Evolutionary conservation across 768 basidiomycete species (phyloP).

Genomic region (Suillus subaureus): DNA sequence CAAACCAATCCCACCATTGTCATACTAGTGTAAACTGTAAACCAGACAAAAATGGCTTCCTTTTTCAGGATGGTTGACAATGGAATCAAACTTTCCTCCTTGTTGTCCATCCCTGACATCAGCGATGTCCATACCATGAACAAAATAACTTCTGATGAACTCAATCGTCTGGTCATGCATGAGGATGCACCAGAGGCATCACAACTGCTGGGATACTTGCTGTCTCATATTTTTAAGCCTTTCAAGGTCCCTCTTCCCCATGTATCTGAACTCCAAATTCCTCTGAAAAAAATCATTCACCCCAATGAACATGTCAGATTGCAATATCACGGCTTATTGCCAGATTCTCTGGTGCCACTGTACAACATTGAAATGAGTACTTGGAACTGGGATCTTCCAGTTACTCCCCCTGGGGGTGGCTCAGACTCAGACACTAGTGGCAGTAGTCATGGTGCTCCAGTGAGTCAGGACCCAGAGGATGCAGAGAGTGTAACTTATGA

Average conservation of each 20-base stretch:
- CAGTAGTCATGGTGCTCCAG: background rate
- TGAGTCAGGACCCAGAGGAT: background rate
- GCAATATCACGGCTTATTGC: background rate
- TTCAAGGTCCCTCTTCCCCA: background rate
- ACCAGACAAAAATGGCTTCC: too few relatives aligned
- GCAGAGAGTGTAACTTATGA: background rate
- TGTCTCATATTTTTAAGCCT: background rate
- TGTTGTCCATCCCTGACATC: too few relatives aligned
- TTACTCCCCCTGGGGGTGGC: background rate
- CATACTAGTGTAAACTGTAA: too few relatives aligned
- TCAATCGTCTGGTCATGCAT: background rate
- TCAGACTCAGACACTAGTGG: background rate
- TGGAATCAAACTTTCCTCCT: too few relatives aligned
- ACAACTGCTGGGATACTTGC: background rate
- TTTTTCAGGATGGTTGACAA: too few relatives aligned
- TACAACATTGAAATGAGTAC: background rate
- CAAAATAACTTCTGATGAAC: background rate
- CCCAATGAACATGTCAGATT: background rate
- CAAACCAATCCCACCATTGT: too few relatives aligned
- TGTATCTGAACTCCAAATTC: background rate
- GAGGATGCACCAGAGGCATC: background rate
- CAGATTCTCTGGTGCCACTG: background rate
- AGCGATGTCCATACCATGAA: background rate
- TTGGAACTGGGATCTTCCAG: background rate
- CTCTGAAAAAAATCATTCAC: background rate